Percentiles rank a stretch among this genome's conserved stretches.
Conservation (phyloP, 129 eudicot genomes). For the Saposhnikovia divaricata region DNA sequence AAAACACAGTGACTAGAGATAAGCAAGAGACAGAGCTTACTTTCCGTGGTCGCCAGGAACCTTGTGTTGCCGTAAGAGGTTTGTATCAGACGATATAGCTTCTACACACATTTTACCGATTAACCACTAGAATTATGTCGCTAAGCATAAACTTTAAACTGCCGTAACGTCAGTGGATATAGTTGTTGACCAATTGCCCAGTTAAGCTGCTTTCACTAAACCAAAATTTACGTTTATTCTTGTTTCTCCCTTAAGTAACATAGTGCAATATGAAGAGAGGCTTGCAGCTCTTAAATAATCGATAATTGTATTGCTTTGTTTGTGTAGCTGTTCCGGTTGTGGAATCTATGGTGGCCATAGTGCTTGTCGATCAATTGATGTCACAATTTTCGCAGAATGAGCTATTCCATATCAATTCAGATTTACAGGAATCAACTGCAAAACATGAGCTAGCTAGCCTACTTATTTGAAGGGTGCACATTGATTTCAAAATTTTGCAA, state of each 20-base stretch:
- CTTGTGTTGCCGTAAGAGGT: slow-evolving; percentile 98
- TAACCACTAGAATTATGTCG: not conserved
- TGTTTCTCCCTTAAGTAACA: not conserved
- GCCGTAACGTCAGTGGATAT: not conserved
- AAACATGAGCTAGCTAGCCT: slow-evolving; percentile 20
- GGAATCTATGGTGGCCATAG: slow-evolving; percentile 81
- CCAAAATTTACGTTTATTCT: not conserved
- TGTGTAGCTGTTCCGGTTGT: slow-evolving; percentile 94
- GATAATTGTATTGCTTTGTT: not conserved
- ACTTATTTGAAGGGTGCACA: slow-evolving; percentile 19
- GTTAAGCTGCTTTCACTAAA: not conserved
- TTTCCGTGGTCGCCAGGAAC: slow-evolving; percentile 97
- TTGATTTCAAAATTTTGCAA: not conserved
- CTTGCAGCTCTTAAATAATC: not conserved
- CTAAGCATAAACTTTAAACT: not conserved
- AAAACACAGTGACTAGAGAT: slow-evolving; percentile 86
- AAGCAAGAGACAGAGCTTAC: slow-evolving; percentile 75
- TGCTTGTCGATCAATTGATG: slow-evolving; percentile 81
- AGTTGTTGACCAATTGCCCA: not conserved
- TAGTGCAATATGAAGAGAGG: not conserved
- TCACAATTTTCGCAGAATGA: slow-evolving; percentile 81
- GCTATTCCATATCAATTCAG: slow-evolving; percentile 68
- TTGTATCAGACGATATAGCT: slow-evolving; percentile 6
- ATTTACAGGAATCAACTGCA: slow-evolving; percentile 53
- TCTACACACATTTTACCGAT: not conserved